Evolutionary conservation across 306 rosid species (phyloP), one percentile per base, ranked within the genome.

Genomic region (Cicer cuneatum): DNA sequence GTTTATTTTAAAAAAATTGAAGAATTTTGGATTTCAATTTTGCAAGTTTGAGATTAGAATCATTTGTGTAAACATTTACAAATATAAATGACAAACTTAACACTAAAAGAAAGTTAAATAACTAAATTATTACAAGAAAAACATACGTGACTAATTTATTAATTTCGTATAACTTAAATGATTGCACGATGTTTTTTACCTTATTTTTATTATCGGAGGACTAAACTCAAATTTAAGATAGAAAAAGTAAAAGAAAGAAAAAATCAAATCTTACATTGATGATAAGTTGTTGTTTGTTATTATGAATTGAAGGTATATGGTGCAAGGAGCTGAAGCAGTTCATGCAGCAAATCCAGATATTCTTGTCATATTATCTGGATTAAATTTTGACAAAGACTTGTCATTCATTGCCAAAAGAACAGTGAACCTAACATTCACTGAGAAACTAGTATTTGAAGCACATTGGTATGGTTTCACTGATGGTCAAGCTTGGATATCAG

Each of bases 281-380:
- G 21, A 41, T 57, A 35, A 46, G 0, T 63, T 48, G 5, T 24
- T 48, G 19, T 59, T 59, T 74, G 47, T 38, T 61, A 43, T 43
- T 10, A 1, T 69, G 9, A 74, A 75, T n/a, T 21, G 11, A 66
- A 93, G 98, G 89, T 91, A 92, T 56, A 92, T 91, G 97, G 89
- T 84, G 53, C 69, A 78, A 85, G 98, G 96, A 79, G 98, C 98
- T 5, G 98, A 94, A 84, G 92, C 95, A 1, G 89, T 92, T 43
- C 96, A 94, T 78, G 83, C 86, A 19, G 95, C 95, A 77, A 94
- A 94, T 53, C 79, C 90, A 19, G 83, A 91, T 33, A 86, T 90
- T 69, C 90, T 94, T 9, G 89, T 94, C 6, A 88, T 94, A 78
- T 66, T 94, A 9, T 94, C 98, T 0, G 98, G 98, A 67, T 76